A percentile compares a stretch with the other conserved stretches of the same genome.
Conservation (phyloP, 2,329 filamentous ascomycete species). For the Xylariales sp. region DNA sequence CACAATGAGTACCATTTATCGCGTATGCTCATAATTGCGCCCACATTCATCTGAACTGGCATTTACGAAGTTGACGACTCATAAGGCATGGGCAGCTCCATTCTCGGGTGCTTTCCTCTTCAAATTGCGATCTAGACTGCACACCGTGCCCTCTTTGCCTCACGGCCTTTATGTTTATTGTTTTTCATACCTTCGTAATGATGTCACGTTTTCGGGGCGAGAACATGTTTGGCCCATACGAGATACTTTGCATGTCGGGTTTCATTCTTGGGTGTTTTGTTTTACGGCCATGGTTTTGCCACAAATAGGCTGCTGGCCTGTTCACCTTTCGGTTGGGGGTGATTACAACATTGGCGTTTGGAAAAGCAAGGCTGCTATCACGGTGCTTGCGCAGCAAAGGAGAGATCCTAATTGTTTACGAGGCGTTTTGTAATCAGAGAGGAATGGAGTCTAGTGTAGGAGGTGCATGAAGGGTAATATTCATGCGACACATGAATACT, state of each 20-base stretch:
- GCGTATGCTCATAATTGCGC: constrained; percentile 10
- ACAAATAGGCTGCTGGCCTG: constrained; percentile 10
- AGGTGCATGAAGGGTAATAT: constrained; percentile 21
- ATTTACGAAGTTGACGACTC: constrained; percentile 38
- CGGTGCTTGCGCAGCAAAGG: constrained; percentile 19
- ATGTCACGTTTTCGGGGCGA: constrained; percentile 34
- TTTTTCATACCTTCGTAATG: constrained; percentile 41
- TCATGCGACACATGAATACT: constrained; percentile 24
- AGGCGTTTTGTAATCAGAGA: constrained; percentile 31
- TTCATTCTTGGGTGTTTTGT: constrained; percentile 38
- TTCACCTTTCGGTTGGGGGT: constrained; percentile 26
- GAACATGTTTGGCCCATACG: constrained; percentile 41
- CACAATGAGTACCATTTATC: constrained; percentile 16
- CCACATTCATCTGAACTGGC: constrained; percentile 45
- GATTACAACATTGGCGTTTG: constrained; percentile 34
- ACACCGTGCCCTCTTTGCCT: constrained; percentile 42
- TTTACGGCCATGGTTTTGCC: constrained; percentile 22
- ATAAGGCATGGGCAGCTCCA: constrained; percentile 25
- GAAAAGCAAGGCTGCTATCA: constrained; percentile 23
- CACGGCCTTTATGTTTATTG: constrained; percentile 50
- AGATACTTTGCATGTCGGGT: constrained; percentile 36
- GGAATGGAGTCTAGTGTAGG: constrained; percentile 25
- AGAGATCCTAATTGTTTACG: constrained; percentile 8
- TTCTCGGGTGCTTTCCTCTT: constrained; percentile 16
- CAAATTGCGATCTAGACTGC: constrained; percentile 30